These are phyloP conservation scores for Echinochloa phyllopogon DNA, from an alignment of 176 grass and related monocot species.

Conservation along the genomic window DNA sequence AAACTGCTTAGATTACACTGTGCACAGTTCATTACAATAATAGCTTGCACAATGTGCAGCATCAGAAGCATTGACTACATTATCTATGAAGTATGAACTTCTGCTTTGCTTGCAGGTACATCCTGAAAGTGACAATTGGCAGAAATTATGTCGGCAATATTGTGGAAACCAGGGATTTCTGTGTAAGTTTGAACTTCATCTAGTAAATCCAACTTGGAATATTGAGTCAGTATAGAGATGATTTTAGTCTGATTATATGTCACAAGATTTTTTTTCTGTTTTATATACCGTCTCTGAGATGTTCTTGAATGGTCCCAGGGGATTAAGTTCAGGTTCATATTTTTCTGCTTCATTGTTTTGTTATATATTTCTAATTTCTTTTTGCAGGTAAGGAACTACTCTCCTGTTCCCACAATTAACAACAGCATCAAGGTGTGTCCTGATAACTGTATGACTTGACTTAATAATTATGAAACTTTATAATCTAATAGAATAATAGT, in stretches of 20 bases:
- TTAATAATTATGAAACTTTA: no score
- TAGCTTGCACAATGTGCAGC: neutral
- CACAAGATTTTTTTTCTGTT: neutral
- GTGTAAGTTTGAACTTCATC: slow-evolving; percentile 59
- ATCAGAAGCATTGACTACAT: slow-evolving; percentile 18
- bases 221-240: neutral
- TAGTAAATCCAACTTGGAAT: slow-evolving; percentile 1
- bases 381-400: slow-evolving; percentile 85
- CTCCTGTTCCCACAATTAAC: slow-evolving; percentile 83
- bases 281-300: neutral
- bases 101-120: slow-evolving; percentile 57
- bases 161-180: slow-evolving; percentile 78
- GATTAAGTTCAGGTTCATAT: neutral
- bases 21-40: neutral
- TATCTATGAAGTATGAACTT: slow-evolving; percentile 10
- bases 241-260: neutral
- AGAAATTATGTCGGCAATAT: slow-evolving; percentile 89
- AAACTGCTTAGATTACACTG: neutral
- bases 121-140: slow-evolving; percentile 85
- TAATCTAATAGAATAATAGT: no score
- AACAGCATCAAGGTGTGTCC: slow-evolving; percentile 92
- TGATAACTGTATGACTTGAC: slow-evolving; percentile 31
- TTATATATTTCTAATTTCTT: slow-evolving; percentile 5
- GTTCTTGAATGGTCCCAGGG: neutral
- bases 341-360: slow-evolving; percentile 8